Evolutionary conservation across 2,329 filamentous ascomycete species (phyloP).

Genomic region (Pseudopyrenochaeta lycopersici): DNA sequence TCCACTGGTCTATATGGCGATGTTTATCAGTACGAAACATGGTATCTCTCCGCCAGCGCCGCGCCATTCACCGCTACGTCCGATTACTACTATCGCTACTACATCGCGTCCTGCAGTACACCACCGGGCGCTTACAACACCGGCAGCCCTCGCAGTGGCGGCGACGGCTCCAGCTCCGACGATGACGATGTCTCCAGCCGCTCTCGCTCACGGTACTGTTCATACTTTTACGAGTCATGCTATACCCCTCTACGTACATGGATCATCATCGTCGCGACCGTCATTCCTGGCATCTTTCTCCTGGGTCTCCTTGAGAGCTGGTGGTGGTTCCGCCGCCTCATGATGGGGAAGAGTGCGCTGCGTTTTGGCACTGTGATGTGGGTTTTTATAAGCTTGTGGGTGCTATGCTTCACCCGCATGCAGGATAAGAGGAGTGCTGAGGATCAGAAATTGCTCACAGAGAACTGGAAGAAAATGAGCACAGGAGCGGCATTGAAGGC

Average conservation of each 20-base stretch:
- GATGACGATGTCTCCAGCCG: slow-evolving; percentile 8
- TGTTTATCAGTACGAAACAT: slow-evolving; percentile 28
- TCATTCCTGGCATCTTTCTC: slow-evolving; percentile 40
- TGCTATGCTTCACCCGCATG: slow-evolving; percentile 43
- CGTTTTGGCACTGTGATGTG: slow-evolving; percentile 44
- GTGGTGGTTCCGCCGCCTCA: slow-evolving; percentile 48
- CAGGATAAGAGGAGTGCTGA: slow-evolving; percentile 40
- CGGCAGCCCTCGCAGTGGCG: slow-evolving; percentile 1
- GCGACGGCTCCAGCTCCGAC: neutral
- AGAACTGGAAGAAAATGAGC: slow-evolving; percentile 41
- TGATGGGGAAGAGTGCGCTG: slow-evolving; percentile 41
- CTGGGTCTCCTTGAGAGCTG: slow-evolving; percentile 43
- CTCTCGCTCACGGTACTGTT: neutral
- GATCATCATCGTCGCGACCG: slow-evolving; percentile 39
- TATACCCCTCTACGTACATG: slow-evolving; percentile 28
- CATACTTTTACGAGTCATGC: slow-evolving; percentile 18
- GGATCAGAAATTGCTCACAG: slow-evolving; percentile 39
- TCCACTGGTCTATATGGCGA: slow-evolving; percentile 12
- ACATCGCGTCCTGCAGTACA: slow-evolving; percentile 35
- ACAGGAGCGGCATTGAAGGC: slow-evolving; percentile 40
- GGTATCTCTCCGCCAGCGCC: slow-evolving; percentile 33
- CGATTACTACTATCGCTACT: slow-evolving; percentile 34
- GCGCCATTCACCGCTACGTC: slow-evolving; percentile 32
- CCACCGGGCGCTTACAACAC: slow-evolving; percentile 18
- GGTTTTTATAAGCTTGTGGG: slow-evolving; percentile 40